Conservation (phyloP, 257 asterid species). For the Nicotiana tomentosiformis region DNA sequence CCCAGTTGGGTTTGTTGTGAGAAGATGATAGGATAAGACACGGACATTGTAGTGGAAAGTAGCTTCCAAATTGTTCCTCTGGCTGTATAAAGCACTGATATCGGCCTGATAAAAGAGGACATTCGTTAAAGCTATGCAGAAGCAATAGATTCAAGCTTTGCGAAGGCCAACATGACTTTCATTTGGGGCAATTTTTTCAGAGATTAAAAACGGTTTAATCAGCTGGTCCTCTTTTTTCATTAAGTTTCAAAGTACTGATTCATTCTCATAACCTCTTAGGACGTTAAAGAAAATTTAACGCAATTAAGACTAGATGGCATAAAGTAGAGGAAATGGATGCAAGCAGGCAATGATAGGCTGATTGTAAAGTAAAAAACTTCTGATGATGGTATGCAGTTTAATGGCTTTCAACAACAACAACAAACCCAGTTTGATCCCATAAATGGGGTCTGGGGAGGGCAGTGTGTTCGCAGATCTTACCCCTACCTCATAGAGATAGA, state of each 20-base stretch:
- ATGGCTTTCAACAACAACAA: not conserved
- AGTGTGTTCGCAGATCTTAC: too few relatives aligned
- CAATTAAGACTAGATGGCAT: not conserved
- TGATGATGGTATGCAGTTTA: not conserved
- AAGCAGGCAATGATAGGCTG: not conserved
- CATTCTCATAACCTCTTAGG: not conserved
- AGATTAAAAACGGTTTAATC: not conserved
- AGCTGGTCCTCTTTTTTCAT: not conserved
- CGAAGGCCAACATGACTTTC: too few relatives aligned
- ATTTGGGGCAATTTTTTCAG: too few relatives aligned
- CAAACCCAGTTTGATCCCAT: too few relatives aligned
- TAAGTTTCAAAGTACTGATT: not conserved
- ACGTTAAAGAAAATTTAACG: not conserved
- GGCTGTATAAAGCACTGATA: too few relatives aligned
- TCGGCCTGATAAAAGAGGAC: too few relatives aligned
- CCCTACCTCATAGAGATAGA: too few relatives aligned
- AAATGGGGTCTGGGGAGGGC: too few relatives aligned
- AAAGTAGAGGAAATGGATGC: not conserved
- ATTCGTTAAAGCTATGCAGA: too few relatives aligned
- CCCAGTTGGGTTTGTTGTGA: not conserved
- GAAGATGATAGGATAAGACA: not conserved
- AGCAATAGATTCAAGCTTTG: too few relatives aligned
- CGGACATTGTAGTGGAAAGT: not conserved
- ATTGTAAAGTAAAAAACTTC: not conserved
- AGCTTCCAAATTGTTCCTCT: not conserved